Percentiles rank a stretch among this genome's conserved stretches.
These are phyloP conservation scores for Monsonia emarginata DNA, from an alignment of 441 rosid species.

Conservation along the genomic window DNA sequence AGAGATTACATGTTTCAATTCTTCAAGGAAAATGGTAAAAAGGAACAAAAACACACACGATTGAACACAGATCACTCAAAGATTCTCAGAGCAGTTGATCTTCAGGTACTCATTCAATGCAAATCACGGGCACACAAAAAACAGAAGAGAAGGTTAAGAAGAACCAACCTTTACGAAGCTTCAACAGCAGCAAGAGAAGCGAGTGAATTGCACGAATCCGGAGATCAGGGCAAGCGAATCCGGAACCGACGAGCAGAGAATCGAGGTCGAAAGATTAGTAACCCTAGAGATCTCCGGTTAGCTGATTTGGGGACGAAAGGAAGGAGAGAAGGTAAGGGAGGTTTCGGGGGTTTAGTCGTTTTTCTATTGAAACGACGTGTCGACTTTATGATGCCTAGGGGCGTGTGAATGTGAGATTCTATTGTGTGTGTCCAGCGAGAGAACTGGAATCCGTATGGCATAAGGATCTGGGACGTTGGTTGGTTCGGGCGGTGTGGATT, in stretches of 20 bases:
- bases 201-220: neutral
- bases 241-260: constrained; percentile 7
- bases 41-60: neutral
- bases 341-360: constrained; percentile 1
- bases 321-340: neutral
- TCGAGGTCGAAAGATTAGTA: constrained; percentile 20
- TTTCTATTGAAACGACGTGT: constrained; percentile 9
- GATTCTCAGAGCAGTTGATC: neutral
- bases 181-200: neutral
- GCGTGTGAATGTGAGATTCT: neutral
- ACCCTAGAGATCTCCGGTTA: constrained; percentile 30
- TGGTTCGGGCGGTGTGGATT: neutral
- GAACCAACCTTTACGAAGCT: neutral
- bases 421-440: neutral
- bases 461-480: neutral
- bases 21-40: neutral
- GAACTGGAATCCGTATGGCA: neutral
- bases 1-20: neutral
- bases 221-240: constrained; percentile 5
- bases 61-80: neutral
- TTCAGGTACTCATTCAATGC: too few species aligned
- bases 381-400: neutral
- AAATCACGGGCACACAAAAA: neutral
- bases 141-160: neutral
- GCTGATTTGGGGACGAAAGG: constrained; percentile 18